Evolutionary conservation across 768 basidiomycete species (phyloP), one percentile per base, ranked within the genome.

Genomic region (Daedaleopsis sinensis): DNA sequence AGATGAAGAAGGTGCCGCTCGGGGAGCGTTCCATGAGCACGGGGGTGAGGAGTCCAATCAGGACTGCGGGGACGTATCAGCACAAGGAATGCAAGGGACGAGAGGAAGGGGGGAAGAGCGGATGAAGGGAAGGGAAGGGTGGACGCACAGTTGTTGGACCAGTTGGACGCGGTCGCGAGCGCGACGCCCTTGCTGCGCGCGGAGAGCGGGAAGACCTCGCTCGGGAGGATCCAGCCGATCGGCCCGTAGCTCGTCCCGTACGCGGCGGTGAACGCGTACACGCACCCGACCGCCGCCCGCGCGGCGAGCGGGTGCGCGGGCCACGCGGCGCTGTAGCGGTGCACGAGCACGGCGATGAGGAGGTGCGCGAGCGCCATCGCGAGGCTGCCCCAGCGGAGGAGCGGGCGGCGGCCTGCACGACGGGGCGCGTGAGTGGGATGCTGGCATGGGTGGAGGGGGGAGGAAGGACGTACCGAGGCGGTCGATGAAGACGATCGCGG

Each of bases 141-240:
- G 9, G 21, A 65, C 74, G 43, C 55, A 76, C 75, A 94, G 60
- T 94, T 94, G 68, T 93, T 93, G 24, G 84, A 67, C 92, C 92
- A 94, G 65, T 91, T 91, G n/a, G 89, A 90, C 3, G 91, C 89
- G 1, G 93, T 94, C 19, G 91, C 87, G 21, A 96, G 68, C 23
- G 92, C 85, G 5, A 94, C 93, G 51, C 94, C 94, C 69, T 87
- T 88, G 65, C 90, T 88, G 63, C 93, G 80, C 75, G 91, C 81
- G 2, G 90, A 88, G 0, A 91, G 76, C 1, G 93, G 85, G 68
- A 94, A 93, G 2, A 95, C 86, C 73, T 95, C 93, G 63, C 84
- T 87, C 0, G 93, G 90, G 9, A 94, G 82, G 1, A 93, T 85
- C 93, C 93, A 94, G 3, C 86, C 87, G 62, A 94, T 82, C 0